phyloP scores from a whole-genome alignment of 108 stramenopile genomes.

The Cyclotella kingstonii region DNA sequence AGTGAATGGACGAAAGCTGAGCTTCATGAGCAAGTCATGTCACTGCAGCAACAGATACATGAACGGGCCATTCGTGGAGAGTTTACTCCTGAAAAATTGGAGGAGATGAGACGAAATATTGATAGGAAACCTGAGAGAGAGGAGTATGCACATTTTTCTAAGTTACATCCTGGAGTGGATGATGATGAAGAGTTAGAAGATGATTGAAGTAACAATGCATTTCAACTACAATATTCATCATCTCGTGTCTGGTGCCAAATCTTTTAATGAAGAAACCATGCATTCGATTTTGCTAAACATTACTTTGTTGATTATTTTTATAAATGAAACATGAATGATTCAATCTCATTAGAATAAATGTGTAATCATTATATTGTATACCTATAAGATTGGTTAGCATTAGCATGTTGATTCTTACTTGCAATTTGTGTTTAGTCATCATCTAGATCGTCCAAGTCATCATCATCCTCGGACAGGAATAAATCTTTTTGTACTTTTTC shows the following conservation, averaged over 20 bases:
- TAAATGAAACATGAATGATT: too few species aligned
- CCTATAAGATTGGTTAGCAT: background rate
- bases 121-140: conserved; percentile 37
- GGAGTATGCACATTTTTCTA: conserved; percentile 64
- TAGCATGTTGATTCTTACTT: background rate
- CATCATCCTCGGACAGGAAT: conserved; percentile 84
- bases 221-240: too few species aligned
- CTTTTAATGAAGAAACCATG: too few species aligned
- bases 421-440: conserved; percentile 40
- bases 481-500: conserved; percentile 71
- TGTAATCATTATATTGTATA: background rate
- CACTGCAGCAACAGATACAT: conserved; percentile 48
- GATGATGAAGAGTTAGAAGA: conserved; percentile 64
- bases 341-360: too few species aligned
- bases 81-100: conserved; percentile 77
- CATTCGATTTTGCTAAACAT: too few species aligned
- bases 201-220: conserved; percentile 24
- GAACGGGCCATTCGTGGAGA: conserved; percentile 76
- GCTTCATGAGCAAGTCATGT: conserved; percentile 67
- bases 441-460: conserved; percentile 85
- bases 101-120: conserved; percentile 55
- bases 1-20: conserved; percentile 75
- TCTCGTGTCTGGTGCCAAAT: too few species aligned
- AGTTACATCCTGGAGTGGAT: conserved; percentile 76
- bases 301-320: too few species aligned